These are phyloP conservation scores for Crucihimalaya himalaica DNA, from an alignment of 345 rosid species.

Conservation along the genomic window DNA sequence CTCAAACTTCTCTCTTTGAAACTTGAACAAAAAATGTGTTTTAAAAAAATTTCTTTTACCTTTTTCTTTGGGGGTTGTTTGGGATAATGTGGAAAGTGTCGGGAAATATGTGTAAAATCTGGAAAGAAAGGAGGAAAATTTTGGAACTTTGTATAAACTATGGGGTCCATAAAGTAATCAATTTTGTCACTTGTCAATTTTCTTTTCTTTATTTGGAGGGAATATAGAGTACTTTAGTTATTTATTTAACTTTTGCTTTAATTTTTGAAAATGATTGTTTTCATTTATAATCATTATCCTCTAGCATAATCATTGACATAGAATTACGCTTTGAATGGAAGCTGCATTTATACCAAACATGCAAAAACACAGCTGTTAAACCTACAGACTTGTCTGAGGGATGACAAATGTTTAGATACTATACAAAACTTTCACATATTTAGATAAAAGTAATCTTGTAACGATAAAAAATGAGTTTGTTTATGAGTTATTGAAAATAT, in stretches of 20 bases:
- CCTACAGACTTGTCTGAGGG: background rate
- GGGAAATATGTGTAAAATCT: conserved; percentile 36
- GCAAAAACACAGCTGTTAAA: conserved; percentile 12
- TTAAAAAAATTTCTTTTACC: background rate
- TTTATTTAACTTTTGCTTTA: conserved; percentile 36
- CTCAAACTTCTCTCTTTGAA: conserved; percentile 25
- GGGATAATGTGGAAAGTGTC: conserved; percentile 18
- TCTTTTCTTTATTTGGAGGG: conserved; percentile 12
- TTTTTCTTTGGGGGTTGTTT: conserved; percentile 29
- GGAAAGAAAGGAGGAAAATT: conserved; percentile 34
- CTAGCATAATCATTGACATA: conserved; percentile 38
- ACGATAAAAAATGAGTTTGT: too few relatives aligned
- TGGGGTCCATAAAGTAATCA: conserved; percentile 40
- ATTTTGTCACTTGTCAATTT: conserved; percentile 34
- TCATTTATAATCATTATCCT: conserved; percentile 24
- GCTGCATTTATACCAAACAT: conserved; percentile 12
- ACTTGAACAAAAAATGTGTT: conserved; percentile 32
- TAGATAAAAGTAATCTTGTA: too few relatives aligned
- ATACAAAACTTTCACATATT: background rate
- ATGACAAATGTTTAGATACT: background rate
- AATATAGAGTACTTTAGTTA: conserved; percentile 20
- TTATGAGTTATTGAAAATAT: too few relatives aligned
- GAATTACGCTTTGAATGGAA: conserved; percentile 32
- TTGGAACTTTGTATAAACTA: conserved; percentile 40
- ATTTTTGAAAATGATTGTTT: conserved; percentile 31